These are phyloP conservation scores for Talaromyces adpressus DNA, from an alignment of 495 filamentous ascomycete genomes.

Conservation along the genomic window DNA sequence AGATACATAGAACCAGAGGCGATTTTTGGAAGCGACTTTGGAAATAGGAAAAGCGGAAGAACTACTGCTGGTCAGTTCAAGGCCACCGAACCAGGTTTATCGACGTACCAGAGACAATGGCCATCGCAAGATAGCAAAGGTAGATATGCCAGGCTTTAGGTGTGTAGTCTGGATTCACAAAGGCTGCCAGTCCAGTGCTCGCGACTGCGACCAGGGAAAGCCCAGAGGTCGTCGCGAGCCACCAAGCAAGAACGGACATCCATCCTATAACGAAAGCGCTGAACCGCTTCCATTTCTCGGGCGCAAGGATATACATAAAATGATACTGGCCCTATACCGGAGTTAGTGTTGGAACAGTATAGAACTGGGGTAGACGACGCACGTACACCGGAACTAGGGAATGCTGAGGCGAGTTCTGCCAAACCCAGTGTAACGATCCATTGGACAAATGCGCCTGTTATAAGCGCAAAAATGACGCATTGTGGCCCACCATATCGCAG, in stretches of 20 bases:
- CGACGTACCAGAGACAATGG: constrained; percentile 9
- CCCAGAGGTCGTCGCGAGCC: constrained; percentile 13
- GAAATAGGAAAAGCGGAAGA: constrained; percentile 15
- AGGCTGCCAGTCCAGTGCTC: constrained; percentile 15
- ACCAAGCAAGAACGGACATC: constrained; percentile 18
- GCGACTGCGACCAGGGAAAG: constrained; percentile 16
- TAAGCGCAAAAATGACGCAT: background rate
- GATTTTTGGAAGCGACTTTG: constrained; percentile 14
- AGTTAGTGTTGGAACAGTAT: background rate
- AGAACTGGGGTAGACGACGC: background rate
- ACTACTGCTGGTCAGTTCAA: constrained; percentile 10
- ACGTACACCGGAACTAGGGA: constrained; percentile 28
- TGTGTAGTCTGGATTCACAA: constrained; percentile 18
- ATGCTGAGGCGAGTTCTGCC: constrained; percentile 41
- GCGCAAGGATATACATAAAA: constrained; percentile 30
- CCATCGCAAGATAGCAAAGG: constrained; percentile 15
- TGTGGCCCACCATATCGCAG: constrained; percentile 2
- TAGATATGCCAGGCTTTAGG: constrained; percentile 22
- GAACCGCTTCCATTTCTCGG: constrained; percentile 10
- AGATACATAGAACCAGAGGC: constrained; percentile 12
- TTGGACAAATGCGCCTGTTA: constrained; percentile 15
- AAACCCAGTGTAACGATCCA: constrained; percentile 30
- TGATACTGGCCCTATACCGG: constrained; percentile 33
- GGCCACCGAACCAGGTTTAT: background rate
- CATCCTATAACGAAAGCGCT: constrained; percentile 21